A percentile compares a stretch with the other conserved stretches of the same genome.
Conservation (phyloP, 306 rosid genomes). For the Rosa chinensis region DNA sequence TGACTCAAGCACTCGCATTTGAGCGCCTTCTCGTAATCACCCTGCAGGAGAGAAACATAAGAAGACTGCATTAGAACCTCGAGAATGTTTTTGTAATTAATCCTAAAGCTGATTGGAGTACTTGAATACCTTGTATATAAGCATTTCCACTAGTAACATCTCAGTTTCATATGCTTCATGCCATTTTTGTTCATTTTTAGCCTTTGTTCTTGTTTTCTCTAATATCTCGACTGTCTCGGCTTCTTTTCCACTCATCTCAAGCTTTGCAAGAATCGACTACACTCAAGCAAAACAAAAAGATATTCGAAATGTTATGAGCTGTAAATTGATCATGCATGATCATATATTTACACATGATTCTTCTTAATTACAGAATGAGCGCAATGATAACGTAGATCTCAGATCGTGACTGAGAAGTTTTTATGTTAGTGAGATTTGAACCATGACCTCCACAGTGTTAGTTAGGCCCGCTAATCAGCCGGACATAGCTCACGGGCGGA, state of each 20-base stretch:
- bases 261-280: slow-evolving; percentile 35
- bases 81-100: neutral
- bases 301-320: neutral
- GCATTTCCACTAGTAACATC: slow-evolving; percentile 67
- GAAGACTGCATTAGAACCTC: neutral
- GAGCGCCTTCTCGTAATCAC: slow-evolving; percentile 26
- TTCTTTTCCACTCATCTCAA: slow-evolving; percentile 60
- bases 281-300: neutral
- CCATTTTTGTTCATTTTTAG: neutral
- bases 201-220: slow-evolving; percentile 19
- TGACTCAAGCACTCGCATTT: slow-evolving; percentile 35
- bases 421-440: too few species aligned
- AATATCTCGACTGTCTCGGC: slow-evolving; percentile 36
- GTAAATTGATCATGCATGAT: too few species aligned
- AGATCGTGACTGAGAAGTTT: too few species aligned
- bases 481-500: too few species aligned
- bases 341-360: too few species aligned
- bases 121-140: slow-evolving; percentile 48
- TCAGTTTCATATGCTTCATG: slow-evolving; percentile 64
- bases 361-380: too few species aligned
- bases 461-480: too few species aligned
- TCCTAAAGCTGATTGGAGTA: neutral
- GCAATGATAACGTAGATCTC: too few species aligned
- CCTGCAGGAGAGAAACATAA: slow-evolving; percentile 32
- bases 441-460: too few species aligned